Evolutionary conservation across 2,329 filamentous ascomycete species (phyloP), one percentile per base, ranked within the genome.

Genomic region (Chaetothyriales sp.): DNA sequence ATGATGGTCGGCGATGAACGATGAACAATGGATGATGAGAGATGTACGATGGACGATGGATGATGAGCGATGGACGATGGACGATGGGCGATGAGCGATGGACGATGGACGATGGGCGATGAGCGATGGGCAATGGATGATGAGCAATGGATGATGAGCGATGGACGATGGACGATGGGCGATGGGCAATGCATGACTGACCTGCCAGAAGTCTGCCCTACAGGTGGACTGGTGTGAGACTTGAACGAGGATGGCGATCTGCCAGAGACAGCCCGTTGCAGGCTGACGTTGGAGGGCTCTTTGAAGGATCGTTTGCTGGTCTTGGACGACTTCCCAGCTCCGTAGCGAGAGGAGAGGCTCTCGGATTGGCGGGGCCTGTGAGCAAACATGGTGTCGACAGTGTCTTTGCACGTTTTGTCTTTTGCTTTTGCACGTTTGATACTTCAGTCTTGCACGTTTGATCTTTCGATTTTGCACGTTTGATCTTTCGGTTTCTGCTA

Each of bases 311-410:
- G 67, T 33, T 63, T 61, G 33, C 33, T 40, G 44, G 61, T 65
- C 56, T 60, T 65, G 20, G 59, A 65, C 28, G 67, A 62, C 57
- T 72, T 73, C 18, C 63, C 61, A 4, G 69, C 66, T 47, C 70
- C 65, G 58, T 73, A 71, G 57, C 65, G 66, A 48, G 67, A 63
- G 22, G 64, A 65, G 51, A 69, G 65, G 60, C 65, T 69, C 18
- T 68, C 67, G 8, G 61, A 60, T 37, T 60, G 58, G 28, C 62
- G 62, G 18, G 51, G 53, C 19, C 37, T 43, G 20, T 28, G 28
- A n/a, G 46, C 46, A 33, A 54, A 54, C 52, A 54, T 54, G 46
- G 46, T 51, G n/a, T 37, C 33, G 33, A 40, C 33, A 15, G 33
- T 15, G 33, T 40, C 33, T 40, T 7, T 37, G n/a, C n/a, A n/a